phyloP scores from a whole-genome alignment of 805 yeast species.

The Wickerhamomyces ciferrii region DNA sequence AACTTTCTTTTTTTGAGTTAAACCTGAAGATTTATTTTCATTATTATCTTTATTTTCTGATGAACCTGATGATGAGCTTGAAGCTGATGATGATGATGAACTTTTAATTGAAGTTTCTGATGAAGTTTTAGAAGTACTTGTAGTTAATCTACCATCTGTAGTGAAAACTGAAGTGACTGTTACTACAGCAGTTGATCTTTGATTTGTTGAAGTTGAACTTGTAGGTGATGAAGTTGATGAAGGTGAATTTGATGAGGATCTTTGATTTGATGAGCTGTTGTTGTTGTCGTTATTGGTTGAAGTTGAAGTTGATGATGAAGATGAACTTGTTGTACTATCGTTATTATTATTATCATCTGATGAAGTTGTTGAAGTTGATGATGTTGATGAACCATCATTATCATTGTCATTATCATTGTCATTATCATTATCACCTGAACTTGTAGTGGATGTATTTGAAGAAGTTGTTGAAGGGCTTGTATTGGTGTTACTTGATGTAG shows the following conservation, averaged over 20 bases:
- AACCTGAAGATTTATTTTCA: slow-evolving; percentile 27
- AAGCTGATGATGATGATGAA: slow-evolving; percentile 12
- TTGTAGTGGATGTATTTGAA: slow-evolving; percentile 6
- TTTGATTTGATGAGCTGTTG: slow-evolving; percentile 10
- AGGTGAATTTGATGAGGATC: slow-evolving; percentile 9
- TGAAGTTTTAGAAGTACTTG: slow-evolving; percentile 4
- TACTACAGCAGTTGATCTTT: slow-evolving; percentile 21
- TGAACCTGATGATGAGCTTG: background rate
- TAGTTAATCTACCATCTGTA: slow-evolving; percentile 24
- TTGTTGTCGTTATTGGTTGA: background rate
- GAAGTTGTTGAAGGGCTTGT: slow-evolving; percentile 6
- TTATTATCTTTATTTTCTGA: background rate
- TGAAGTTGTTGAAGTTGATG: slow-evolving; percentile 2
- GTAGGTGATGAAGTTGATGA: slow-evolving; percentile 15
- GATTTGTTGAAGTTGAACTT: too few species aligned
- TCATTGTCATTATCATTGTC: background rate
- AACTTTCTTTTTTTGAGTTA: slow-evolving; percentile 44
- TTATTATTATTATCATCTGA: slow-evolving; percentile 9
- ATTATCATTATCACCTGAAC: background rate
- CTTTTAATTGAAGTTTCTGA: slow-evolving; percentile 23
- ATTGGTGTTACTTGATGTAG: slow-evolving; percentile 10
- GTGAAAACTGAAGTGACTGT: slow-evolving; percentile 27
- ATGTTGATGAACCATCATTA: background rate
- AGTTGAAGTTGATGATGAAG: slow-evolving; percentile 8
- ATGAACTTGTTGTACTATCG: slow-evolving; percentile 5